Base-by-base conservation (phyloP, 2,329 filamentous ascomycete genomes). In the Hypoxylon sp. region DNA sequence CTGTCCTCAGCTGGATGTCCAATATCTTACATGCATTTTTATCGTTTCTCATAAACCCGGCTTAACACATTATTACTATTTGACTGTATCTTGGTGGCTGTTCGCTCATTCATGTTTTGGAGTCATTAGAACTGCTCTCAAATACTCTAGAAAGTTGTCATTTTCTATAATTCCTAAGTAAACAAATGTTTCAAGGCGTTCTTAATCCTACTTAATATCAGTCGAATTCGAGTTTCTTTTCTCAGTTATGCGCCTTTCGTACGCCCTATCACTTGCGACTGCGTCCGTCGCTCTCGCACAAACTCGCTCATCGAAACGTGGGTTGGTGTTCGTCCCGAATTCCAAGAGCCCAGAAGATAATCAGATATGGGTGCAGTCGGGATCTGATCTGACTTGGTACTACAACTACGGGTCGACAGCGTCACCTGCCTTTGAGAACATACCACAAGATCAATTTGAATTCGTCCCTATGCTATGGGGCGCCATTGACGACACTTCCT, bases 381-480 rank as follows among this genome's bases (percentile, higher is more conserved):
- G 82, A 38, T 87, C 86, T 17, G 86, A 89, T 45, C 80, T 95
- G 60, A 91, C 89, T 2, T 96, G 93, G 93, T 96, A 96, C 83
- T 96, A 95, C 85, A 95, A 94, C 82, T 96, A 94, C 79, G 79
- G 81, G 25, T 75, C 83, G 19, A 76, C 78, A 2, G 91, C 92
- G 1, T 87, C 89, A 0, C 68, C 83, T 0, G 81, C 81, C 45
- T 90, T 85, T 75, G 70, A 78, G 43, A 78, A 82, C 53, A 74
- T 83, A 30, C 73, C 84, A 0, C 86, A 90, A 72, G 80, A 82
- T 13, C 78, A 84, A 13, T 87, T 95, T 72, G 85, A 92, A 77
- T 96, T 93, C 78, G 89, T 95, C 1, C 92, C 93, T 55, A 93
- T 94, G 92, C 86, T 94, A 65, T 95, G 90, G 90, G 91, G 91